Evolutionary conservation across 345 rosid genomes (phyloP).

Genomic region (Reutealis trisperma): DNA sequence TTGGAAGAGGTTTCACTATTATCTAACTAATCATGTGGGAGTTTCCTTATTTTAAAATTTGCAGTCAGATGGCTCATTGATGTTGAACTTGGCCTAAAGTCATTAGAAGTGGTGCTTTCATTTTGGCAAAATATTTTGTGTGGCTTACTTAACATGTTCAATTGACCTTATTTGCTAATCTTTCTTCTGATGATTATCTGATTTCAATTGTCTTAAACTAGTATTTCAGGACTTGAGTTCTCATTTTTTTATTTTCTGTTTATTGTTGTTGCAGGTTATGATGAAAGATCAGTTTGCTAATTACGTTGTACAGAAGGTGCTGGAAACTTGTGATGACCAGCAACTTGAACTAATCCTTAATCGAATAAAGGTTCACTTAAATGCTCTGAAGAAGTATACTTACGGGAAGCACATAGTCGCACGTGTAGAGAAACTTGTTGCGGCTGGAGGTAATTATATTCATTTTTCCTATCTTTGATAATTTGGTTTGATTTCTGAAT

Average conservation of each 20-base stretch:
- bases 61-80: too few species aligned
- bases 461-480: not conserved
- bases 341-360: constrained; percentile 78
- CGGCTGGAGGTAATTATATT: constrained; percentile 76
- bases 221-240: not conserved
- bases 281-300: constrained; percentile 99
- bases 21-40: not conserved
- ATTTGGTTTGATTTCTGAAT: not conserved
- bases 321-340: constrained; percentile 94
- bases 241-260: not conserved
- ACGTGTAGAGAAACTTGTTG: constrained; percentile 93
- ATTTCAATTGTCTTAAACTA: not conserved
- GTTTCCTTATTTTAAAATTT: too few species aligned
- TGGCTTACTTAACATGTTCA: not conserved
- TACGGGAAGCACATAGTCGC: constrained; percentile 98
- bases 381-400: constrained; percentile 88
- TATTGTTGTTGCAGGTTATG: constrained; percentile 63
- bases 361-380: constrained; percentile 87
- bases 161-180: not conserved
- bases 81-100: not conserved
- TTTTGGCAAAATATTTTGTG: not conserved
- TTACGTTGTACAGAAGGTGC: constrained; percentile 96
- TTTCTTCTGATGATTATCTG: not conserved
- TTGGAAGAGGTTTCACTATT: not conserved
- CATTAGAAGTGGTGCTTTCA: not conserved